Evolutionary conservation across 441 rosid genomes (phyloP).

Genomic region (Arabidopsis lyrata): DNA sequence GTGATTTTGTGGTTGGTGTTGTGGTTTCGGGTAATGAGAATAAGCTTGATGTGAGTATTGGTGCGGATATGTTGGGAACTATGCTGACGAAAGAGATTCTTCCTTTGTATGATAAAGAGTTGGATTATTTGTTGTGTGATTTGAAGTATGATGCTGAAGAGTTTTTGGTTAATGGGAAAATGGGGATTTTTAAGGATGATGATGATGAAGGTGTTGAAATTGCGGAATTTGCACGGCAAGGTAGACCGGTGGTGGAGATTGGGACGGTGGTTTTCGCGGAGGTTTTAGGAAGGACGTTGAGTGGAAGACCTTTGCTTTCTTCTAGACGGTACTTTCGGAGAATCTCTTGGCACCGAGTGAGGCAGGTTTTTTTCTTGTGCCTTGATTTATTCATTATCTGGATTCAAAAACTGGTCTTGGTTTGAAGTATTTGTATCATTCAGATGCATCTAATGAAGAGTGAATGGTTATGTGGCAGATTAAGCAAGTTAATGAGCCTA

Average conservation of each 20-base stretch:
- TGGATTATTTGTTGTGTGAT: constrained; percentile 78
- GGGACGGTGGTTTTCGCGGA: constrained; percentile 88
- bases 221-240: constrained; percentile 45
- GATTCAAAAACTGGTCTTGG: constrained; percentile 21
- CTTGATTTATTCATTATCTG: constrained; percentile 3
- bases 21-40: constrained; percentile 97
- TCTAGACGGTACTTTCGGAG: constrained; percentile 69
- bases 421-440: constrained; percentile 1
- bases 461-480: constrained; percentile 56
- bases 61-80: constrained; percentile 85
- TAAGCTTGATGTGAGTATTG: constrained; percentile 84
- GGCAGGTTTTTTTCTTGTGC: constrained; percentile 90
- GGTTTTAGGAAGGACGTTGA: constrained; percentile 89
- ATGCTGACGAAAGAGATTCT: constrained; percentile 94
- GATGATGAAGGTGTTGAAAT: constrained; percentile 57
- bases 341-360: constrained; percentile 93
- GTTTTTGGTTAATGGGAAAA: constrained; percentile 73
- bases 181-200: constrained; percentile 81
- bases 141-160: constrained; percentile 58
- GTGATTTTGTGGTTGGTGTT: constrained; percentile 86
- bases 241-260: constrained; percentile 84
- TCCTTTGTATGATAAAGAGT: constrained; percentile 77
- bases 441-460: neutral
- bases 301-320: constrained; percentile 91
- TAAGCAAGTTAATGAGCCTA: constrained; percentile 78